These are phyloP conservation scores for Crithidia mellificae DNA, from an alignment of 208 protist species.

Conservation along the genomic window DNA sequence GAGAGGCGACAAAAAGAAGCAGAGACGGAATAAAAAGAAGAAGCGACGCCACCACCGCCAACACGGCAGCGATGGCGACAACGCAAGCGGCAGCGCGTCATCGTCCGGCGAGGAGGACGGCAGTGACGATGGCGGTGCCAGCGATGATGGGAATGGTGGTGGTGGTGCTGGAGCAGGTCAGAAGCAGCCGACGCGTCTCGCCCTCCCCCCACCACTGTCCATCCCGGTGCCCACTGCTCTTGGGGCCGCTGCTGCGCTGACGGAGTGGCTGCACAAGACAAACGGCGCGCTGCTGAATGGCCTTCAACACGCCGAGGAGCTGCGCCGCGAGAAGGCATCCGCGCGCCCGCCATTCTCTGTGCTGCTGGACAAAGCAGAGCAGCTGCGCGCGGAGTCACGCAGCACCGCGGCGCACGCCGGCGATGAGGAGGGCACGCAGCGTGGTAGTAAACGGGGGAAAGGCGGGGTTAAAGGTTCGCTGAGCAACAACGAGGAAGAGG, in stretches of 20 bases:
- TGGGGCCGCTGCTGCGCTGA: slow-evolving; percentile 4
- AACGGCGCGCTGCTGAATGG: not conserved
- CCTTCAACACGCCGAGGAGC: slow-evolving; percentile 10
- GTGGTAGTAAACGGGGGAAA: not conserved
- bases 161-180: not conserved
- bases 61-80: not conserved
- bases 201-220: slow-evolving; percentile 7
- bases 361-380: not conserved
- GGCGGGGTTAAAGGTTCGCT: not conserved
- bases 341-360: not conserved
- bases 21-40: slow-evolving; percentile 15
- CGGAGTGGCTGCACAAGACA: slow-evolving; percentile 16
- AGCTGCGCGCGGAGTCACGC: not conserved
- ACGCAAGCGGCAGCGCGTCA: too few species aligned
- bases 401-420: not conserved
- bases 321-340: not conserved
- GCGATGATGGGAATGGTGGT: not conserved
- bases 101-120: not conserved
- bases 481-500: not conserved
- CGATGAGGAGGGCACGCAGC: not conserved
- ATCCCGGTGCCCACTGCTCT: slow-evolving; percentile 10
- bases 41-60: not conserved
- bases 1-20: not conserved
- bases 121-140: not conserved
- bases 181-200: not conserved